Percentiles rank a stretch among this genome's conserved stretches.
These are phyloP conservation scores for Diaporthe helianthi DNA, from an alignment of 2,329 filamentous ascomycete genomes.

Conservation along the genomic window DNA sequence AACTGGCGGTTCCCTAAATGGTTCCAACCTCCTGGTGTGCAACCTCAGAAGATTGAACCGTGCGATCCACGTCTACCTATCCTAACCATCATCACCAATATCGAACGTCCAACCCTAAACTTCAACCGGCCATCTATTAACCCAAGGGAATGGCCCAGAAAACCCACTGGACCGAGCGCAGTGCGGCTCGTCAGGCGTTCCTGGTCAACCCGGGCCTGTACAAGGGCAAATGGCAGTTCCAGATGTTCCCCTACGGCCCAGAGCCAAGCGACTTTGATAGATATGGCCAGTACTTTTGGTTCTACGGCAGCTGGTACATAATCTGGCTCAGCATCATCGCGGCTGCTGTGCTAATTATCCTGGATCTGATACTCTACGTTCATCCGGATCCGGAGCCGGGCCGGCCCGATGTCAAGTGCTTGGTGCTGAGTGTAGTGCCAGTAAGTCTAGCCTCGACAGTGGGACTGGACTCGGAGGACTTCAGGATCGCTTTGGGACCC, in stretches of 20 bases:
- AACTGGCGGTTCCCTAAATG: not conserved
- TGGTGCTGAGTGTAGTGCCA: not conserved
- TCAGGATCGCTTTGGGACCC: too few species aligned
- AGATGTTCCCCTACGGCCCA: not conserved
- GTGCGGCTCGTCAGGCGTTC: not conserved
- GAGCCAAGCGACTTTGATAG: not conserved
- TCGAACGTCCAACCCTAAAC: not conserved
- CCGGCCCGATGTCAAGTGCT: not conserved
- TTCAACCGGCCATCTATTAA: not conserved
- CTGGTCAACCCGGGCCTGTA: not conserved
- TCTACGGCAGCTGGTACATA: not conserved
- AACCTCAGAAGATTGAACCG: not conserved
- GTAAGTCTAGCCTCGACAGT: not conserved
- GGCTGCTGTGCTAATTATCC: not conserved
- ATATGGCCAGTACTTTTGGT: constrained; percentile 1
- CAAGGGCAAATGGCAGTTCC: not conserved
- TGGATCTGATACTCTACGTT: not conserved
- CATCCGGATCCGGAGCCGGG: not conserved
- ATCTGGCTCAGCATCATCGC: not conserved
- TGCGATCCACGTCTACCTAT: not conserved
- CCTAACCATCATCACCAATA: too few species aligned
- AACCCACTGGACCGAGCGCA: not conserved
- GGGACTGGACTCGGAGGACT: too few species aligned
- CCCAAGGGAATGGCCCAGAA: not conserved
- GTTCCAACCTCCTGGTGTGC: too few species aligned